Base-by-base conservation (phyloP, 148 eudicot genomes). In the Chenopodium suecicum region DNA sequence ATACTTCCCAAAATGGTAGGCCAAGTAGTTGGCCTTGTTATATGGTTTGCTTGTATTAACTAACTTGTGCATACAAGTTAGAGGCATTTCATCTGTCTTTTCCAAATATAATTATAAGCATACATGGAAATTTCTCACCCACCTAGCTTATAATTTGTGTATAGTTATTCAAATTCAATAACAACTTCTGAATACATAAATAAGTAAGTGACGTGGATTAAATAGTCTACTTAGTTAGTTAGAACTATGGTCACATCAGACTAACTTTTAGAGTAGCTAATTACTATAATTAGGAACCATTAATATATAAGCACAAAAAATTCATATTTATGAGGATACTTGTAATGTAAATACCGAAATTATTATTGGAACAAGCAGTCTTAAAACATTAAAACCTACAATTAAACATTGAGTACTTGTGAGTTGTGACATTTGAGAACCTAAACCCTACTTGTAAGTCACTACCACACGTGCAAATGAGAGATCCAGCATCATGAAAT, bases 1-100 rank as follows among this genome's bases (percentile, higher is more conserved):
- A 34, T 32, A 76, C 63, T 82, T 82, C 47, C 60, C 75, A 32
- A 69, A 68, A 41, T 68, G 66, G 80, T 82, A 82, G 84, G 84
- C 79, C 84, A 76, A 76, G 75, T 14, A 64, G 60, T 52, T 27
- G 20, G 41, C 23, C 2, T 58, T 22, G 27, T n/a, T 76, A 7
- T 25, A 73, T 69, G 47, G 27, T 32, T 82, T 82, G 70, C 75
- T 68, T 82, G 80, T 76, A 82, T 31, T n/a, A 69, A 41, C 25
- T 32, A 52, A 13, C 58, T 68, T 56, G 46, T 27, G 22, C 20
- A 52, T 65, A 74, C 50, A 75, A 67, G 20, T 74, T 82, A 76
- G 11, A 41, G 70, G 76, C 76, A 58, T 25, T 75, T 72, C 29
- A 79, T 69, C 20, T 46, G 10, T 77, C 34, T 80, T 41, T 60